Evolutionary conservation across 2,329 filamentous ascomycete genomes (phyloP).

Genomic region (Fusarium sp.): DNA sequence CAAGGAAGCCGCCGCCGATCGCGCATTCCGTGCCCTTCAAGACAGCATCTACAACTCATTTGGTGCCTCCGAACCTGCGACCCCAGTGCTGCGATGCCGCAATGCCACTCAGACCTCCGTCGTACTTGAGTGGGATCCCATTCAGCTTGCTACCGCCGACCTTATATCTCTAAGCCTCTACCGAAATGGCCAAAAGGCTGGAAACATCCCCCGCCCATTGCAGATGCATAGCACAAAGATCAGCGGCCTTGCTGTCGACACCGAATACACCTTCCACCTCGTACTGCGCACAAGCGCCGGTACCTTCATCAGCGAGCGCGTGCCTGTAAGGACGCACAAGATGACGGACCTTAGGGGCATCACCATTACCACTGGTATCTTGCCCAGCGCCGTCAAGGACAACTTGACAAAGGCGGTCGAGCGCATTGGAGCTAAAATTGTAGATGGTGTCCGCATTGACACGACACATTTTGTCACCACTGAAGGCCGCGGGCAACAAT

Average conservation of each 20-base stretch:
- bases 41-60: constrained; percentile 88
- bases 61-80: constrained; percentile 79
- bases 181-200: constrained; percentile 96
- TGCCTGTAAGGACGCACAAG: constrained; percentile 92
- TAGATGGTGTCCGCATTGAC: constrained; percentile 91
- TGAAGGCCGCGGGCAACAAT: constrained; percentile 86
- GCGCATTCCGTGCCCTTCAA: constrained; percentile 86
- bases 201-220: constrained; percentile 87
- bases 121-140: constrained; percentile 97
- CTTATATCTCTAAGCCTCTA: constrained; percentile 90
- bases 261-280: constrained; percentile 94
- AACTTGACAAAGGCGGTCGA: constrained; percentile 80
- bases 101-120: constrained; percentile 99
- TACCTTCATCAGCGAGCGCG: constrained; percentile 83
- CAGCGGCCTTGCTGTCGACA: constrained; percentile 93
- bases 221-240: constrained; percentile 97
- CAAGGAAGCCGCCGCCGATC: constrained; percentile 80
- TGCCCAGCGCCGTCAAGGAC: constrained; percentile 79
- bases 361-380: constrained; percentile 89
- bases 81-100: constrained; percentile 86
- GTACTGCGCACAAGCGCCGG: constrained; percentile 92
- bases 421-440: constrained; percentile 91
- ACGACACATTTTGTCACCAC: constrained; percentile 99
- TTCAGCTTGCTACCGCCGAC: constrained; percentile 91
- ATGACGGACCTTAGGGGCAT: constrained; percentile 98